Evolutionary conservation across 2,329 filamentous ascomycete species (phyloP).

Genomic region (Apiospora rasikravindrae): DNA sequence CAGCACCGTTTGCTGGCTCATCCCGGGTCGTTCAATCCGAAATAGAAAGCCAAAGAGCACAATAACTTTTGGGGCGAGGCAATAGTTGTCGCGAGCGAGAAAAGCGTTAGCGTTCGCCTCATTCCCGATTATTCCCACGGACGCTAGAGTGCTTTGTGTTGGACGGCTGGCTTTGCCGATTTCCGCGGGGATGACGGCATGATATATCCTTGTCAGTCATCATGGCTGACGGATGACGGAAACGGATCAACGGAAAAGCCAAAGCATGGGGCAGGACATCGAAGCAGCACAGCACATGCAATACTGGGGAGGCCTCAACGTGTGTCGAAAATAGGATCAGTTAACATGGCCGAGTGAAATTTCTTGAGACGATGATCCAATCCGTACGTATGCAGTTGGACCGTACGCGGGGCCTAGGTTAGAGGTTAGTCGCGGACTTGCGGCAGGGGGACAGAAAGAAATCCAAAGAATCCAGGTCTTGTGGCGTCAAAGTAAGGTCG

Average conservation of each 20-base stretch:
- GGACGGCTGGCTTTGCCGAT: background rate
- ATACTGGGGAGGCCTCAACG: background rate
- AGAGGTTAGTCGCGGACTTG: too few relatives aligned
- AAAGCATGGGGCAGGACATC: background rate
- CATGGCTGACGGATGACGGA: background rate
- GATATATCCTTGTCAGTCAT: background rate
- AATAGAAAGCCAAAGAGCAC: background rate
- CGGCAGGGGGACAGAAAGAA: background rate
- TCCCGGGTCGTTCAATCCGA: background rate
- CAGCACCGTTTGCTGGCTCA: background rate
- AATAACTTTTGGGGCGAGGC: background rate
- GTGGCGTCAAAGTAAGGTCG: background rate
- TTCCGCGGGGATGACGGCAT: background rate
- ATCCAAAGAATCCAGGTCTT: background rate
- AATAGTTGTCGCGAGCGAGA: background rate
- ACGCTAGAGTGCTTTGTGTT: background rate
- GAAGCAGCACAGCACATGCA: too few relatives aligned
- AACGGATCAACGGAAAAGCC: slow-evolving; percentile 8
- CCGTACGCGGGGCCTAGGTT: too few relatives aligned
- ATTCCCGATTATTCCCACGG: slow-evolving; percentile 25
- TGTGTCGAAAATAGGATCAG: background rate
- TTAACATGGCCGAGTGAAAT: background rate
- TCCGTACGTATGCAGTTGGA: background rate
- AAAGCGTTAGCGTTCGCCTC: background rate
- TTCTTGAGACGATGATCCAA: background rate